A percentile compares a stretch with the other conserved stretches of the same genome.
Evolutionary conservation across 192 early-diverging fungal species (phyloP).

Genomic region (Radiomyces spectabilis): DNA sequence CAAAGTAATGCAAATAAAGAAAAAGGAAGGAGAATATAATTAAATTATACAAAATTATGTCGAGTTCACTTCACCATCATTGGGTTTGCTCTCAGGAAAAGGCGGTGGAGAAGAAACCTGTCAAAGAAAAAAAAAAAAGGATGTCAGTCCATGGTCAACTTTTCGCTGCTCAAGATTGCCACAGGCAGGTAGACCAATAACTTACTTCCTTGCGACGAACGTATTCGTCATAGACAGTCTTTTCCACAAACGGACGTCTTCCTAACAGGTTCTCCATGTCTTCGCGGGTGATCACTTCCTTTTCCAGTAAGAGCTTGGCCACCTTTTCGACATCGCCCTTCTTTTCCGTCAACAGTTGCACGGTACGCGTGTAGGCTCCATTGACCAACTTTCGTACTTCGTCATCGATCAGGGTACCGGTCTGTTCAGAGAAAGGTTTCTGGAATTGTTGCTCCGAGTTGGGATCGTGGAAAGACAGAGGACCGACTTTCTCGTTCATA

Average conservation of each 20-base stretch:
- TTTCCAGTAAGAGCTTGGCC: slow-evolving; percentile 84
- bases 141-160: no score
- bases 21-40: no score
- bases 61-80: not conserved
- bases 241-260: slow-evolving; percentile 71
- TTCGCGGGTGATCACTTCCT: slow-evolving; percentile 94
- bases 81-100: slow-evolving; percentile 8
- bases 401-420: slow-evolving; percentile 88
- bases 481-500: slow-evolving; percentile 86
- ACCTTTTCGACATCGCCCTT: slow-evolving; percentile 86
- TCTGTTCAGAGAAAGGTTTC: slow-evolving; percentile 96
- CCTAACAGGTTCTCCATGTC: slow-evolving; percentile 92
- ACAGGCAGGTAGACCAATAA: no score
- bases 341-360: slow-evolving; percentile 78
- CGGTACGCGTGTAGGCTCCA: slow-evolving; percentile 76
- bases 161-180: no score
- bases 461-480: slow-evolving; percentile 72
- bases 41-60: no score
- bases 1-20: no score
- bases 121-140: no score
- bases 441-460: slow-evolving; percentile 74
- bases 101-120: slow-evolving; percentile 8
- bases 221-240: slow-evolving; percentile 16
- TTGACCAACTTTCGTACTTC: slow-evolving; percentile 84
- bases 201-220: slow-evolving; percentile 3